A percentile compares a stretch with the other conserved stretches of the same genome.
Conservation (phyloP, 176 grass and related monocot genomes). For the Raddia guianensis region DNA sequence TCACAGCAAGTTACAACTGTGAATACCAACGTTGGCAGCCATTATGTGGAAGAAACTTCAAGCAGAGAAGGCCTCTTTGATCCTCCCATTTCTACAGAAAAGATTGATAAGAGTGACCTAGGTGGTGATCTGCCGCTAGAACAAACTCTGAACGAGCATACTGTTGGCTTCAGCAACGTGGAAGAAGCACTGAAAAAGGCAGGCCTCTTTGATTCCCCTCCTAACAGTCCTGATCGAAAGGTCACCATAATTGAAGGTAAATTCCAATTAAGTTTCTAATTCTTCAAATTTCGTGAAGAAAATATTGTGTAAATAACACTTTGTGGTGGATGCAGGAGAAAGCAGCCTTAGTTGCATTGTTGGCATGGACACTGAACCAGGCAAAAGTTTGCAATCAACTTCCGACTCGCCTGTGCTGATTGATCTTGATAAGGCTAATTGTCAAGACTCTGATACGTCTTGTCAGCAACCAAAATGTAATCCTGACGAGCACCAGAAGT, state of each 20-base stretch:
- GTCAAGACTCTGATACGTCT: background rate
- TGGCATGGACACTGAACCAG: conserved; percentile 26
- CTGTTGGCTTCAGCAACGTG: conserved; percentile 44
- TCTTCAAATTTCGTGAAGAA: background rate
- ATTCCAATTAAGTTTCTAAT: conserved; percentile 4
- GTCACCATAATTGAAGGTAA: conserved; percentile 44
- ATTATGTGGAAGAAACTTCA: conserved; percentile 31
- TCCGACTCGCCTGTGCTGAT: background rate
- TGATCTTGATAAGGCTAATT: conserved; percentile 29
- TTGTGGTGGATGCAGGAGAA: conserved; percentile 23
- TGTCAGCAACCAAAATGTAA: conserved; percentile 30
- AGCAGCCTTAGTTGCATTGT: background rate
- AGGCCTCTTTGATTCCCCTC: conserved; percentile 92
- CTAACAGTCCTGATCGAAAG: conserved; percentile 66
- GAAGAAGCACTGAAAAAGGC: conserved; percentile 78
- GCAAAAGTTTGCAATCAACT: conserved; percentile 40
- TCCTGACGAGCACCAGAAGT: conserved; percentile 35
- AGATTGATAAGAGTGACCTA: conserved; percentile 39
- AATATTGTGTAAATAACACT: conserved; percentile 1
- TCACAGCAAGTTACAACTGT: conserved; percentile 34
- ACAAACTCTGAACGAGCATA: conserved; percentile 32
- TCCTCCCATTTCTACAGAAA: conserved; percentile 30
- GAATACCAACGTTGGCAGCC: conserved; percentile 20
- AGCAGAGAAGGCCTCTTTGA: conserved; percentile 15
- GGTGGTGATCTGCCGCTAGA: background rate